Evolutionary conservation across 352 stramenopile species (phyloP).

Genomic region (Paralagenidium karlingii): DNA sequence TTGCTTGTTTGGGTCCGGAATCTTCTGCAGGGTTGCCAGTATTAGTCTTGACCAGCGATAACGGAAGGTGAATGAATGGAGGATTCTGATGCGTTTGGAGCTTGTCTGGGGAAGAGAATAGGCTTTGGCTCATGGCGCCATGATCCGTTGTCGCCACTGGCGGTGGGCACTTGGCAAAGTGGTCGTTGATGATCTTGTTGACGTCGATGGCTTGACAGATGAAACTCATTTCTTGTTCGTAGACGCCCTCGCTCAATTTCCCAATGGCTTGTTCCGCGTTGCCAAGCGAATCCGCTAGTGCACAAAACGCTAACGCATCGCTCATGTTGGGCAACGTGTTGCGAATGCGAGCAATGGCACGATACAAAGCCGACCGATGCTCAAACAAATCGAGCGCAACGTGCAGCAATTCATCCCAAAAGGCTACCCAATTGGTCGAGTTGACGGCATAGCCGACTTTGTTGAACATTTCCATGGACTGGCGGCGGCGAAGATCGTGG

Average conservation of each 20-base stretch:
- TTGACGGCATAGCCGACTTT: slow-evolving; percentile 22
- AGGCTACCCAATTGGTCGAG: too few relatives aligned
- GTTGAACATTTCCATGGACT: slow-evolving; percentile 45
- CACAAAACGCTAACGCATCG: slow-evolving; percentile 38
- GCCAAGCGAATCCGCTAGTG: slow-evolving; percentile 35
- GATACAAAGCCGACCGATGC: slow-evolving; percentile 20
- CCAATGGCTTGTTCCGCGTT: slow-evolving; percentile 33
- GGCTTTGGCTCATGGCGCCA: too few relatives aligned
- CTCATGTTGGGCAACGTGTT: slow-evolving; percentile 21
- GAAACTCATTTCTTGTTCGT: slow-evolving; percentile 45
- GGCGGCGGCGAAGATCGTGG: slow-evolving; percentile 32
- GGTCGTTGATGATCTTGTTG: slow-evolving; percentile 9
- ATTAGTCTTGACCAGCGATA: too few relatives aligned
- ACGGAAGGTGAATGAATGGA: too few relatives aligned
- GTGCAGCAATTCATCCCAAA: slow-evolving; percentile 39
- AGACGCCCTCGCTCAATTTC: slow-evolving; percentile 32
- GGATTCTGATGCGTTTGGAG: too few relatives aligned
- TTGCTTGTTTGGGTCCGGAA: too few relatives aligned
- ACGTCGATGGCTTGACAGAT: slow-evolving; percentile 40
- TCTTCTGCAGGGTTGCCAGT: too few relatives aligned
- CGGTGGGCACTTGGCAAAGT: too few relatives aligned
- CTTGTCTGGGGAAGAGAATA: too few relatives aligned
- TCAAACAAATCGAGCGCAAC: slow-evolving; percentile 36
- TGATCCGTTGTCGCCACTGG: too few relatives aligned
- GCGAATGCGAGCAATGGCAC: slow-evolving; percentile 26